Percentiles rank a stretch among this genome's conserved stretches.
phyloP scores from a whole-genome alignment of 352 stramenopile genomes.

The Phytophthora megakarya region DNA sequence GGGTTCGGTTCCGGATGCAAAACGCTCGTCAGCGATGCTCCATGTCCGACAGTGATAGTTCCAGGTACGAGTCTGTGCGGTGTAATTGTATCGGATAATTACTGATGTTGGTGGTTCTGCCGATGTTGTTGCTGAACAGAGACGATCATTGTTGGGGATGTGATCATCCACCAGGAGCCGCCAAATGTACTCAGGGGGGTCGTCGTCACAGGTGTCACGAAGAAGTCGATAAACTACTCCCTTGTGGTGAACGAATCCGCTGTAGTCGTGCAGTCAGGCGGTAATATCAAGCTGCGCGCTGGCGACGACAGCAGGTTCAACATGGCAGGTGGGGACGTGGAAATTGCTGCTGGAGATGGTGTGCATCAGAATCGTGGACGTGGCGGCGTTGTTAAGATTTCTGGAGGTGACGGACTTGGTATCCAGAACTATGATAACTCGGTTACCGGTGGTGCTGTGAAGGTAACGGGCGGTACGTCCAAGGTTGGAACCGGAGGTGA shows the following conservation, averaged over 20 bases:
- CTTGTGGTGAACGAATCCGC: constrained; percentile 48
- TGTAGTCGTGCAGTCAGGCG: constrained; percentile 48
- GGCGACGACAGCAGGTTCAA: constrained; percentile 79
- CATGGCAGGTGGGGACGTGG: constrained; percentile 54
- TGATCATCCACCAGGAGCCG: constrained; percentile 55
- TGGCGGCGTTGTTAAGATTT: constrained; percentile 75
- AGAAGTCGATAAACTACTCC: constrained; percentile 42
- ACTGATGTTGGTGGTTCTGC: constrained; percentile 17
- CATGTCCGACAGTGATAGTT: constrained; percentile 83
- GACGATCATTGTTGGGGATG: constrained; percentile 56
- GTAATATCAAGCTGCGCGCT: constrained; percentile 58
- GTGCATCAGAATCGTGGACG: constrained; percentile 77
- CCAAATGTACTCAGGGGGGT: constrained; percentile 47
- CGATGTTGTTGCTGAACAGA: constrained; percentile 40
- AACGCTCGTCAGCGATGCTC: constrained; percentile 80
- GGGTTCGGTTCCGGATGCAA: constrained; percentile 81
- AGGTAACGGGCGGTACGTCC: constrained; percentile 68
- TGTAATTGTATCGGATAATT: background rate
- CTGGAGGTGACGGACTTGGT: constrained; percentile 71
- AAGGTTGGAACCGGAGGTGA: constrained; percentile 63
- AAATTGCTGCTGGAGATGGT: constrained; percentile 69
- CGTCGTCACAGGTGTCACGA: constrained; percentile 43
- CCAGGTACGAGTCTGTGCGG: constrained; percentile 45
- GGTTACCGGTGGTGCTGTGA: constrained; percentile 73
- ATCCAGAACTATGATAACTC: constrained; percentile 73